A percentile compares a stretch with the other conserved stretches of the same genome.
These are phyloP conservation scores for Daldinia eschscholtzii DNA, from an alignment of 2,329 filamentous ascomycete genomes.

Conservation along the genomic window DNA sequence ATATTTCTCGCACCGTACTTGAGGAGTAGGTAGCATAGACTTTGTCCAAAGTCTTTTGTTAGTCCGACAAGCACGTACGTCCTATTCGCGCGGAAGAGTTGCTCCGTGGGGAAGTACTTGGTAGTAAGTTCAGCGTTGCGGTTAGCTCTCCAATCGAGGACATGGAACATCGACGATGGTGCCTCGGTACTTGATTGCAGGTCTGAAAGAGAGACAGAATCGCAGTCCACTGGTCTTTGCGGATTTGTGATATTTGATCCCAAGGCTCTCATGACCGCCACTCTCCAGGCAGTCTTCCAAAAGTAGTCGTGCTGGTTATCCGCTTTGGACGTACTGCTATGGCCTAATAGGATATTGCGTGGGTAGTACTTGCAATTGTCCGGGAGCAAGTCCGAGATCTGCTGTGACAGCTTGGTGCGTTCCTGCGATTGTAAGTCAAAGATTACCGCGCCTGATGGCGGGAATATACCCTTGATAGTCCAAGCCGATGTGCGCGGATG, in stretches of 20 bases:
- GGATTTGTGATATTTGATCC: neutral
- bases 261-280: slow-evolving; percentile 42
- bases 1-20: slow-evolving; percentile 56
- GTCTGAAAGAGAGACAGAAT: slow-evolving; percentile 44
- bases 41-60: slow-evolving; percentile 61
- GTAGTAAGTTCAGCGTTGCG: slow-evolving; percentile 47
- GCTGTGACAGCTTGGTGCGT: slow-evolving; percentile 46
- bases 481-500: slow-evolving; percentile 49
- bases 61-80: slow-evolving; percentile 59
- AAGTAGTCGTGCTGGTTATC: slow-evolving; percentile 28
- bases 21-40: slow-evolving; percentile 56
- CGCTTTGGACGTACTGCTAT: neutral
- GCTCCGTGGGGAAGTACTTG: slow-evolving; percentile 43
- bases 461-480: slow-evolving; percentile 51
- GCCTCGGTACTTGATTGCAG: slow-evolving; percentile 41
- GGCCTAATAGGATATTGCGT: slow-evolving; percentile 20
- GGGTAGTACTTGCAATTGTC: slow-evolving; percentile 48
- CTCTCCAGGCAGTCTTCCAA: slow-evolving; percentile 40
- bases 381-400: slow-evolving; percentile 47
- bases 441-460: slow-evolving; percentile 42
- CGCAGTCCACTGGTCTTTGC: slow-evolving; percentile 14
- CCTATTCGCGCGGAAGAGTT: slow-evolving; percentile 51
- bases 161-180: slow-evolving; percentile 45
- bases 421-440: slow-evolving; percentile 53
- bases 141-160: slow-evolving; percentile 58